Conservation (phyloP, 805 yeast species). For the Phaffomyces opuntiae region DNA sequence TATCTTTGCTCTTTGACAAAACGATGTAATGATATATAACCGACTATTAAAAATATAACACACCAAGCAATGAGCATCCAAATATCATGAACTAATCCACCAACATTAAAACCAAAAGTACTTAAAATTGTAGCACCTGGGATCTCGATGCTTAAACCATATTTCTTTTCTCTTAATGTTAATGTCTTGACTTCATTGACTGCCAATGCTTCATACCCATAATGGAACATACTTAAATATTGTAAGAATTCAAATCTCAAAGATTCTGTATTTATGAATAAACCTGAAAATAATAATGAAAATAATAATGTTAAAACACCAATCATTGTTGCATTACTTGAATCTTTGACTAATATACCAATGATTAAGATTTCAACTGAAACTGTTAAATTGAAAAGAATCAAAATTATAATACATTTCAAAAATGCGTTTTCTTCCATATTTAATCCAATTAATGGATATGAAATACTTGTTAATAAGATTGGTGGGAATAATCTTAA, state of each 20-base stretch:
- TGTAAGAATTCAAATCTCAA: slow-evolving; percentile 65
- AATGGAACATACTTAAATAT: slow-evolving; percentile 86
- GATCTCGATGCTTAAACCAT: slow-evolving; percentile 88
- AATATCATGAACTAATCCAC: slow-evolving; percentile 65
- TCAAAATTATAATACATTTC: slow-evolving; percentile 60
- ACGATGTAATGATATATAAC: slow-evolving; percentile 67
- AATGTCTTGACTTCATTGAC: slow-evolving; percentile 90
- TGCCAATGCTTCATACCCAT: slow-evolving; percentile 87
- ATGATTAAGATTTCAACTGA: slow-evolving; percentile 79
- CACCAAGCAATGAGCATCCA: slow-evolving; percentile 52
- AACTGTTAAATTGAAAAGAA: slow-evolving; percentile 80
- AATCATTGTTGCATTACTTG: slow-evolving; percentile 85
- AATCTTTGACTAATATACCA: slow-evolving; percentile 81
- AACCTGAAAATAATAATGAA: slow-evolving; percentile 86
- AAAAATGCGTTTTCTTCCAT: slow-evolving; percentile 69
- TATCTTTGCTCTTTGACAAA: slow-evolving; percentile 65
- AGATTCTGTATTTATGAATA: slow-evolving; percentile 77
- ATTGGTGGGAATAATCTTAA: slow-evolving; percentile 90
- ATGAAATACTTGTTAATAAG: slow-evolving; percentile 67
- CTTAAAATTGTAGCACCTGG: slow-evolving; percentile 97
- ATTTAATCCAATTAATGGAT: slow-evolving; percentile 86
- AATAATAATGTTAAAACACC: slow-evolving; percentile 81
- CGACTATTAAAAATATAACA: slow-evolving; percentile 51
- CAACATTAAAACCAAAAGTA: slow-evolving; percentile 88
- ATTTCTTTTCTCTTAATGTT: slow-evolving; percentile 79